Evolutionary conservation across 768 basidiomycete genomes (phyloP), one percentile per base, ranked within the genome.

Genomic region (Panellus pusillus): DNA sequence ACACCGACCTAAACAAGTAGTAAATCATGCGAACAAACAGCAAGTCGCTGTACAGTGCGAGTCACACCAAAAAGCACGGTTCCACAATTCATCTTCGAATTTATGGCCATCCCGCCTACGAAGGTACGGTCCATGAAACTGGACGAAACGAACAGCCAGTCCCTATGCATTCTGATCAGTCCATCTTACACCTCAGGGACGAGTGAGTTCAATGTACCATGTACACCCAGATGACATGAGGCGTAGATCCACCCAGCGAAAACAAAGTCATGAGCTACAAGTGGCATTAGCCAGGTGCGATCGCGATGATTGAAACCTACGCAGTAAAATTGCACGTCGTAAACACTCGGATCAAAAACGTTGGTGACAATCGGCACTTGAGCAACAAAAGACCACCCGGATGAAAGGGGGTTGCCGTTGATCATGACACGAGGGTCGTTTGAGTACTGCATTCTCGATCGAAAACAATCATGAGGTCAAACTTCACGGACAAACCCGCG

Each of bases 271-370:
- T 60, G 37, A 70, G 63, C 71, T 71, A 17, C 11, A 24, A 45
- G 47, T 14, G 14, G 14, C n/a, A 20, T 39, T 41, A 27, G 20
- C 44, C 55, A 45, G 50, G 35, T 44, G 32, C 14, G 38, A 46
- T 18, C 8, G n/a, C 3, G 3, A 47, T 18, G 32, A 44, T 18
- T 37, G 32, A 28, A 20, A 63, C 78, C 51, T 64, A 85, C 84
- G 64, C 76, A 75, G 61, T 82, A 83, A 18, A 76, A 77, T 65
- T 94, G 91, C 20, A 93, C 68, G 60, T 91, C 89, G 65, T 82
- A 82, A 45, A 93, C 60, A 8, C 76, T 72, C 1, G 86, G 80
- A 9, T 78, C 75, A 0, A 88, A 69, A 0, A 74, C 76, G 63
- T 78, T 79, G 51, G 81, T 77, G 44, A 84, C 74, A 52, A 81